Evolutionary conservation across 139 green algal genomes (phyloP).

Genomic region (Chlorella vulgaris): DNA sequence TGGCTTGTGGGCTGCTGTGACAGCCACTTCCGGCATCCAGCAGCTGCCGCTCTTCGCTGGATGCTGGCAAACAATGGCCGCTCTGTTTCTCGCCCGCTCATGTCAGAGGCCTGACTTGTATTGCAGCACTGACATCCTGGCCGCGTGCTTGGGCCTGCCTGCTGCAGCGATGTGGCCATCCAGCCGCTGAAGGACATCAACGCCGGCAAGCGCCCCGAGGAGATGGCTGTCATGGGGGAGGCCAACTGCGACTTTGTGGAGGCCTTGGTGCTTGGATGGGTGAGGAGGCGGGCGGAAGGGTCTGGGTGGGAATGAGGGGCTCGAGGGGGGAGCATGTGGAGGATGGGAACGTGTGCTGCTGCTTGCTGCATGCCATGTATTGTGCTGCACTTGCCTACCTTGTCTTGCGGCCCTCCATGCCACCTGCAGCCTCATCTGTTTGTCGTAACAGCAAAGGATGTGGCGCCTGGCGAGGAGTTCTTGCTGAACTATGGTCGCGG

Average conservation of each 20-base stretch:
- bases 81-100: no score
- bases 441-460: neutral
- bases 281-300: neutral
- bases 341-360: neutral
- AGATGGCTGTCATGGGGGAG: neutral
- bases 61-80: no score
- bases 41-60: no score
- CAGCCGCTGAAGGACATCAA: neutral
- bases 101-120: no score
- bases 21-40: neutral
- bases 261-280: conserved; percentile 20
- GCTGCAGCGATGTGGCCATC: neutral
- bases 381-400: no score
- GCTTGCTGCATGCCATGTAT: neutral
- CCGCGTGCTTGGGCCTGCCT: no score
- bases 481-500: conserved; percentile 4
- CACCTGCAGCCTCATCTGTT: conserved; percentile 20
- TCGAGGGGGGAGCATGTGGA: no score
- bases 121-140: no score
- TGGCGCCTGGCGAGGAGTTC: conserved; percentile 19
- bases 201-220: neutral
- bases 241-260: conserved; percentile 24
- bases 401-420: neutral
- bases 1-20: neutral
- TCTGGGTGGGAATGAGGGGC: no score